phyloP scores from a whole-genome alignment of 768 basidiomycete species.

The Sarcodon aspratus region DNA sequence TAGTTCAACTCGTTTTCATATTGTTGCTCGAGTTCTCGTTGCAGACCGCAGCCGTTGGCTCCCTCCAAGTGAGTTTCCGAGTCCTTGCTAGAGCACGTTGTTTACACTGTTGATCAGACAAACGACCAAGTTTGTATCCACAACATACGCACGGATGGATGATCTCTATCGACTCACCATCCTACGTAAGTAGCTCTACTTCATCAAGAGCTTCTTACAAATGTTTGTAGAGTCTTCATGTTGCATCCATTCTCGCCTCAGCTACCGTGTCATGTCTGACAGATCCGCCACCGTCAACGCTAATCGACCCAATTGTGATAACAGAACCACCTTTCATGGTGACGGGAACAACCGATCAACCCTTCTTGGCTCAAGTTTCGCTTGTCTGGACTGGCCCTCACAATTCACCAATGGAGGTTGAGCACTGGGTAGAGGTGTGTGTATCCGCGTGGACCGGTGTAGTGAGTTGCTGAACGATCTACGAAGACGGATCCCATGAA shows the following conservation, averaged over 20 bases:
- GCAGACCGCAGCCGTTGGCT: conserved; percentile 35
- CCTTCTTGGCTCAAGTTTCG: conserved; percentile 31
- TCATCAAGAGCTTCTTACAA: neutral
- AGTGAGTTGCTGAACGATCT: neutral
- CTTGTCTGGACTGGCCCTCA: conserved; percentile 28
- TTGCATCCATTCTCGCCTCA: conserved; percentile 20
- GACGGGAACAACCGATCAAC: conserved; percentile 28
- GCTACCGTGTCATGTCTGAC: conserved; percentile 25
- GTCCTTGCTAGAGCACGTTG: neutral
- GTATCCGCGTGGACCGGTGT: neutral
- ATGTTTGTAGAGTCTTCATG: conserved; percentile 19
- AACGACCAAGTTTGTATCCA: conserved; percentile 13
- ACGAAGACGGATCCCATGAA: conserved; percentile 33
- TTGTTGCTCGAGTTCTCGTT: conserved; percentile 29
- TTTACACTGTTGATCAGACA: conserved; percentile 14
- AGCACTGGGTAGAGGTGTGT: conserved; percentile 42
- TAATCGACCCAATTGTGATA: conserved; percentile 22
- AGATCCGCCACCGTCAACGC: conserved; percentile 23
- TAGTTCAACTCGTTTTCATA: conserved; percentile 27
- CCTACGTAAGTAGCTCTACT: conserved; percentile 26
- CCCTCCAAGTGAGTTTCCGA: conserved; percentile 20
- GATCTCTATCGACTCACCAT: conserved; percentile 30
- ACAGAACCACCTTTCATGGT: conserved; percentile 28
- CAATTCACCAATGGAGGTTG: conserved; percentile 30
- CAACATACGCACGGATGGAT: conserved; percentile 36